Base-by-base conservation (phyloP, 2,329 filamentous ascomycete species). In the Fonsecaea pedrosoi region DNA sequence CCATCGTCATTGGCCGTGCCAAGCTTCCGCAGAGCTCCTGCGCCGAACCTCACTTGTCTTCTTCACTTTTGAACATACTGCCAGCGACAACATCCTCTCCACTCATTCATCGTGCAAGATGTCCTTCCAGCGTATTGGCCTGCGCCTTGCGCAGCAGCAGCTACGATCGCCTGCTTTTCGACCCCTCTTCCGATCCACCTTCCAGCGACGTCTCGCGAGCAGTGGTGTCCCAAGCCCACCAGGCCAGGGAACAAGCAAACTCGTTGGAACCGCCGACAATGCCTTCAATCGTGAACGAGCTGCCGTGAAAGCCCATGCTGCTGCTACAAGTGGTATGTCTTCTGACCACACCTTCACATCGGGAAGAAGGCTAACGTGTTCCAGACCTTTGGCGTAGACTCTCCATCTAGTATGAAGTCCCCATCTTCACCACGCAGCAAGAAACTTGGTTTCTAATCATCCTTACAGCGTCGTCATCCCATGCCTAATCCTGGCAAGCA, bases 321-420 rank as follows among this genome's bases (percentile, higher is more conserved):
- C 85, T 73, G 86, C 86, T 77, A 95, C 92, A 73, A 91, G 90
- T 81, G 90, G 94, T 97, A 78, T 79, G 60, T 55, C 34, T 3
- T 12, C 2, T 6, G 48, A 53, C 55, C 13, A 40, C n/a, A 25
- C 25, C 18, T 54, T 53, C 61, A 68, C 70, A 73, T 15, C 15
- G 7, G 5, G 2, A 38, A 18, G 7, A 32, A 54, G 40, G 40
- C 58, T 55, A 48, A 65, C 35, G 78, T 62, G 78, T 72, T 60
- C 56, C 78, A 97, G 94, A 92, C 76, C 88, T 97, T 76, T 99
- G 95, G 95, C 89, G 88, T 82, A 98, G 96, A 86, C 90, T 98
- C 76, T 95, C 92, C 72, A 86, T 97, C 85, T 98, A 92, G 94
- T 97, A 92, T 82, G 91, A 73, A 62, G 71, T 72, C 45, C 45